Percentiles rank a stretch among this genome's conserved stretches.
These are phyloP conservation scores for Parsonsia alboflavescens DNA, from an alignment of 257 asterid species.

Conservation along the genomic window DNA sequence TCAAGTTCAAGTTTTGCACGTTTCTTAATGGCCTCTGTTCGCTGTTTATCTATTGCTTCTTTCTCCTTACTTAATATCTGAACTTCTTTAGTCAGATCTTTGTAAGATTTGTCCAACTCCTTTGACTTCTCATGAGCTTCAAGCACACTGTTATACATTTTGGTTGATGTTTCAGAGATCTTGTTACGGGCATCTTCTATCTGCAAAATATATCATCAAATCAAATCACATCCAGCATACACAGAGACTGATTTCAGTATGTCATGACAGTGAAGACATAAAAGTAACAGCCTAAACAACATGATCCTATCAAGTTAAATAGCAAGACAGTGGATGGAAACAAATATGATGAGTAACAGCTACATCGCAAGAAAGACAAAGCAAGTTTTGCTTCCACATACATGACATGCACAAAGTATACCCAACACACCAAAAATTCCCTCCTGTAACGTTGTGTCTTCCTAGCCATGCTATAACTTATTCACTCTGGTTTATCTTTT, in stretches of 20 bases:
- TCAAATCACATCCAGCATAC: neutral
- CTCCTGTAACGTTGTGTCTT: neutral
- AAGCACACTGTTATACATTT: constrained; percentile 60
- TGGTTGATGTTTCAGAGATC: constrained; percentile 62
- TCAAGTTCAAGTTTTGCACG: constrained; percentile 94
- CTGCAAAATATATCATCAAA: constrained; percentile 33
- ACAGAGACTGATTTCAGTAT: neutral
- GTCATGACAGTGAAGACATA: neutral
- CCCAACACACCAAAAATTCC: neutral
- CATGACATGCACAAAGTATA: neutral
- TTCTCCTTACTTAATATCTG: constrained; percentile 80
- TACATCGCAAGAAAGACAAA: neutral
- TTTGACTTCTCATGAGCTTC: constrained; percentile 81
- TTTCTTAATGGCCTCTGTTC: constrained; percentile 72
- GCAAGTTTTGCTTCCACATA: neutral
- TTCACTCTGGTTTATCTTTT: neutral
- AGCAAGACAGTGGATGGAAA: neutral
- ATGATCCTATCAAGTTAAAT: neutral
- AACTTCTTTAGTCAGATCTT: constrained; percentile 73
- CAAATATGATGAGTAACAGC: neutral
- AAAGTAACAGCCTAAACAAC: neutral
- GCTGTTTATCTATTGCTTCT: constrained; percentile 81
- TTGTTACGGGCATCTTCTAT: constrained; percentile 70
- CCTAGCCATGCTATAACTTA: neutral
- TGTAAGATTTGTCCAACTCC: constrained; percentile 68